Evolutionary conservation across 106 monocot genomes (phyloP).

Genomic region (Narthecium ossifragum): DNA sequence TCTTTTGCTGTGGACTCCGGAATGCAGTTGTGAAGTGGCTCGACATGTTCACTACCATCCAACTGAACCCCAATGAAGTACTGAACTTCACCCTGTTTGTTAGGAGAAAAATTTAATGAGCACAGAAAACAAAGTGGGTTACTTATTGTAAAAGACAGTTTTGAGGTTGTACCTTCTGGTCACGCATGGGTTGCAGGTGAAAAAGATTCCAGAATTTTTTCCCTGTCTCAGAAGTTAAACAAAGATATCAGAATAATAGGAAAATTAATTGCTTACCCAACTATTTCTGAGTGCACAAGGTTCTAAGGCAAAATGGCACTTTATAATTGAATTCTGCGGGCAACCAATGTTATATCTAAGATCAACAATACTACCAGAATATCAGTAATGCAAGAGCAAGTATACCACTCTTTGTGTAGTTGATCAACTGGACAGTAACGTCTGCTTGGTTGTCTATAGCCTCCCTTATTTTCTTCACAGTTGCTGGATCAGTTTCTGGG

Average conservation of each 20-base stretch:
- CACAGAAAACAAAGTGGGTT: too few species aligned
- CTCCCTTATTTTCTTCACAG: conserved; percentile 89
- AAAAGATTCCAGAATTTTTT: conserved; percentile 99
- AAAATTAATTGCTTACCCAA: too few species aligned
- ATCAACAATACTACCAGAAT: too few species aligned
- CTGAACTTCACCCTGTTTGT: conserved; percentile 88
- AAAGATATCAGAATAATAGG: too few species aligned
- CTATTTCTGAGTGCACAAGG: too few species aligned
- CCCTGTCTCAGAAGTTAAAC: conserved; percentile 43
- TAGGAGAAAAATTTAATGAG: not conserved
- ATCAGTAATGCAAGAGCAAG: too few species aligned
- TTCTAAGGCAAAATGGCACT: too few species aligned
- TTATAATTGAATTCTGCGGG: too few species aligned
- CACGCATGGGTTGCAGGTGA: conserved; percentile 99
- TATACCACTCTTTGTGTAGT: conserved; percentile 96
- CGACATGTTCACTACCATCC: conserved; percentile 93
- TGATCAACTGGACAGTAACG: conserved; percentile 93
- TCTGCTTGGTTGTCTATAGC: conserved; percentile 87
- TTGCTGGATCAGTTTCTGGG: conserved; percentile 86
- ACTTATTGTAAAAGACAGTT: too few species aligned
- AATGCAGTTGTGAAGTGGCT: conserved; percentile 69
- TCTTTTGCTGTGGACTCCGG: conserved; percentile 77
- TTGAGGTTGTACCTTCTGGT: conserved; percentile 67
- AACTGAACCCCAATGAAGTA: conserved; percentile 98
- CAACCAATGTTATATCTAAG: too few species aligned